phyloP scores from a whole-genome alignment of 345 rosid genomes.

The Pugionium dolabratum region DNA sequence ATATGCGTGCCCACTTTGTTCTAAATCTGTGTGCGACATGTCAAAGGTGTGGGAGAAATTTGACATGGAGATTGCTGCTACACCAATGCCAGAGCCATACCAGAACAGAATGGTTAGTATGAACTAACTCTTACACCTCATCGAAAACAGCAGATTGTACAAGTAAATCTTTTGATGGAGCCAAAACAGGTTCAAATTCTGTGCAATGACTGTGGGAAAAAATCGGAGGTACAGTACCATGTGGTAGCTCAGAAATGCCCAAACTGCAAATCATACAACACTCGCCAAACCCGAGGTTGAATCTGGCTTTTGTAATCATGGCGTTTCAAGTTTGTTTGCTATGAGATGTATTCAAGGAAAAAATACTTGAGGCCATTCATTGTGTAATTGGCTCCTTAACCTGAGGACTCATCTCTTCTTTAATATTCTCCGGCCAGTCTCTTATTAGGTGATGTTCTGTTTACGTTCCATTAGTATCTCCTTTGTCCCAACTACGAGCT shows the following conservation, averaged over 20 bases:
- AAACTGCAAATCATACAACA: conserved; percentile 82
- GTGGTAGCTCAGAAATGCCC: conserved; percentile 79
- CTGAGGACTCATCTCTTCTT: conserved; percentile 6
- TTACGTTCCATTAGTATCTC: not conserved
- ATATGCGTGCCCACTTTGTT: conserved; percentile 88
- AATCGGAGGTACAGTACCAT: conserved; percentile 63
- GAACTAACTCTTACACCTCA: not conserved
- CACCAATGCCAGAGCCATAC: conserved; percentile 76
- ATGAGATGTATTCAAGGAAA: not conserved
- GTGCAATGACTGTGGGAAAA: conserved; percentile 79
- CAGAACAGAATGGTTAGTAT: conserved; percentile 57
- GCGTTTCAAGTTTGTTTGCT: not conserved
- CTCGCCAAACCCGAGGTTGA: conserved; percentile 63
- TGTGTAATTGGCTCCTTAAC: conserved; percentile 14
- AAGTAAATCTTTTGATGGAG: not conserved
- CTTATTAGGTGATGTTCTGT: conserved; percentile 6
- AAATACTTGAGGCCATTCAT: conserved; percentile 1
- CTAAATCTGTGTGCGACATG: conserved; percentile 90
- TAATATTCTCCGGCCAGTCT: conserved; percentile 1
- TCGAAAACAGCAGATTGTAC: not conserved
- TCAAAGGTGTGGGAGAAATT: conserved; percentile 89
- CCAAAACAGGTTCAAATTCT: conserved; percentile 73
- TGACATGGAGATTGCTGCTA: conserved; percentile 77
- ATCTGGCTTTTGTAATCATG: conserved; percentile 8
- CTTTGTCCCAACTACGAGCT: not conserved